These are phyloP conservation scores for Gloeopeniophorella convolvens DNA, from an alignment of 768 basidiomycete genomes.

Conservation along the genomic window DNA sequence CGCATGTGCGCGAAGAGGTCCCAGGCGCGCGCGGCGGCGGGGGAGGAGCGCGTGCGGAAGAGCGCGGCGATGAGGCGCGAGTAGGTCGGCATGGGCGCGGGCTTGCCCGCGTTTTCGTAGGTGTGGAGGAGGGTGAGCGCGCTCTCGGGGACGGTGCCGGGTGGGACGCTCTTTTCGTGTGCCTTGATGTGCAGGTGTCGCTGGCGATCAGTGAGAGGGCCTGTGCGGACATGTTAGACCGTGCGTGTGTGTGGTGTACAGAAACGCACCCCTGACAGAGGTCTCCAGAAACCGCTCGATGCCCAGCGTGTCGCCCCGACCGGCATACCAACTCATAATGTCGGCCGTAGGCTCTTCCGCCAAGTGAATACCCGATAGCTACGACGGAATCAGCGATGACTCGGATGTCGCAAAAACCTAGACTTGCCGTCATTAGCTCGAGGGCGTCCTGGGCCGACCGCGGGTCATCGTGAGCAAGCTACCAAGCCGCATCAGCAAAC, in stretches of 20 bases:
- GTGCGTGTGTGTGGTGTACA: conserved; percentile 1
- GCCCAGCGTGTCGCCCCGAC: conserved; percentile 11
- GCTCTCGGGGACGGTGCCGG: conserved; percentile 44
- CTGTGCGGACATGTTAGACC: conserved; percentile 18
- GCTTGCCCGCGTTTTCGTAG: conserved; percentile 57
- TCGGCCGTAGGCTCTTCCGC: conserved; percentile 29
- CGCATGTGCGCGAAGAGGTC: conserved; percentile 96
- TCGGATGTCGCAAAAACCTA: neutral
- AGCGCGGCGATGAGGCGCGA: conserved; percentile 57
- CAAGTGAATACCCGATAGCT: conserved; percentile 6
- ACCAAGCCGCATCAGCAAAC: conserved; percentile 4
- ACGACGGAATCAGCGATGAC: neutral
- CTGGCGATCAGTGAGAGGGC: conserved; percentile 44
- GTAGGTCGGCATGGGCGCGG: conserved; percentile 73
- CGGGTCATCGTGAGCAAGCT: conserved; percentile 45
- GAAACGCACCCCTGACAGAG: conserved; percentile 37
- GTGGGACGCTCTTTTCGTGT: conserved; percentile 46
- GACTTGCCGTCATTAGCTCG: conserved; percentile 44
- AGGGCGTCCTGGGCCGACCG: conserved; percentile 45
- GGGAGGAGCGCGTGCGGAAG: conserved; percentile 37
- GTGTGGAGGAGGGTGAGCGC: conserved; percentile 65
- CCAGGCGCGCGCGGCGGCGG: conserved; percentile 76
- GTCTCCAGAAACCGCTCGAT: conserved; percentile 39
- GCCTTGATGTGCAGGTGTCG: conserved; percentile 69
- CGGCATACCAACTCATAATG: conserved; percentile 11